Evolutionary conservation across 2,329 filamentous ascomycete species (phyloP), one percentile per base, ranked within the genome.

Genomic region (Colletotrichum graminicola): DNA sequence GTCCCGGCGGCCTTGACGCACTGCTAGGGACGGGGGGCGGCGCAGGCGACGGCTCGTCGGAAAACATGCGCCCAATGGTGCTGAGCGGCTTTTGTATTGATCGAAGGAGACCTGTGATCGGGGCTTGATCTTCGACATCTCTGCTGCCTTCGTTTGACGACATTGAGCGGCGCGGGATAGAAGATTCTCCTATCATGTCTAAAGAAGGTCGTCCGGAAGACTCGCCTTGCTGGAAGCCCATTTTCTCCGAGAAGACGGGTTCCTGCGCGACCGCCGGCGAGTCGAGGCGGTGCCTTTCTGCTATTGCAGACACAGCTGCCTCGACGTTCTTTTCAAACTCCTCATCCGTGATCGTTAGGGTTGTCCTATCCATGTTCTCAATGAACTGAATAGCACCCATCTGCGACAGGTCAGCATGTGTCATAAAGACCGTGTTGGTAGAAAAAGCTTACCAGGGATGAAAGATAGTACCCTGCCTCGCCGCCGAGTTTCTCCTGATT

Each of bases 291-390:
- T 98, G 94, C 77, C 93, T 94, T 82, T 98, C 95, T 2, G 96
- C 95, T 75, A 99, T 99, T 52, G 93, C 94, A 7, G 94, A 97
- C 3, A 99, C 97, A 10, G 96, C 95, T 5, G 93, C 93, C 83
- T 99, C 96, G n/a, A 99, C 97, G 75, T 97, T 95, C 78, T 89
- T 90, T 79, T 99, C 96, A 77, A 99, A 99, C 47, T 98, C 96
- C 67, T 96, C 94, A 77, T 99, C 95, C 2, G 92, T 92, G 62
- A 99, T 96, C 1, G 96, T 98, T 10, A 99, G 84, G 34, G 92
- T 95, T 1, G 96, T 98, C 55, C 95, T 92, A 81, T 99, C 96
- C 81, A 99, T 91, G 72, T 94, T 97, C 83, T 99, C 96, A 76
- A 99, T 93, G 80, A 99, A 99, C 77, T 97, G 94, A 61, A 99